phyloP scores from a whole-genome alignment of 768 basidiomycete species.

The Panaeolus papilionaceus region DNA sequence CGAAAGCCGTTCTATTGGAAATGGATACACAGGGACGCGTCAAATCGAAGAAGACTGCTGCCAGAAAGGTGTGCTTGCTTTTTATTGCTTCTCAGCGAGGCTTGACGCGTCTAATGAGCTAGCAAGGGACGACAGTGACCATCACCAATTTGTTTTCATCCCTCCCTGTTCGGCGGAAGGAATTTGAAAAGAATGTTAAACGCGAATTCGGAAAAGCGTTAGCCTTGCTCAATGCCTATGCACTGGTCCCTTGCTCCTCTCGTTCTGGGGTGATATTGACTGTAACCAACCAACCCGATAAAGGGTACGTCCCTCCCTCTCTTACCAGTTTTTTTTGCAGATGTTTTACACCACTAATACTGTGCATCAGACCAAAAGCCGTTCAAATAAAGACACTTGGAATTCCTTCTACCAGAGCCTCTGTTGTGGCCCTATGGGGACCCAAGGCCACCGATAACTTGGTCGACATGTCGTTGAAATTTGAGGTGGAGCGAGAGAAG shows the following conservation, averaged over 20 bases:
- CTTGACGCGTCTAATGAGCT: conserved; percentile 10
- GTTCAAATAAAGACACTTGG: conserved; percentile 80
- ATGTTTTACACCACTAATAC: not conserved
- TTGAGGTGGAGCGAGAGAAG: conserved; percentile 74
- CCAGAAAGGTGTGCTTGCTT: conserved; percentile 66
- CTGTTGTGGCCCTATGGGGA: conserved; percentile 85
- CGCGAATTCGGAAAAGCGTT: conserved; percentile 90
- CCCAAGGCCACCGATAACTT: conserved; percentile 78
- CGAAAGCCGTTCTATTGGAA: conserved; percentile 82
- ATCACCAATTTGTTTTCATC: conserved; percentile 77
- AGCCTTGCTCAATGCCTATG: conserved; percentile 85
- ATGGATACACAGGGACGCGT: conserved; percentile 72
- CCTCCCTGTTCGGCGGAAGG: conserved; percentile 91
- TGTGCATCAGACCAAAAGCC: conserved; percentile 56
- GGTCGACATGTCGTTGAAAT: conserved; percentile 71
- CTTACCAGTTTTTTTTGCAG: not conserved
- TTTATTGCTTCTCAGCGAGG: not conserved
- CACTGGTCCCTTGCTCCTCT: conserved; percentile 83
- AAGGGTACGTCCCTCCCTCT: conserved; percentile 60
- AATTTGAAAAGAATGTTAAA: conserved; percentile 87
- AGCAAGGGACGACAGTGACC: conserved; percentile 89
- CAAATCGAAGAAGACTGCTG: conserved; percentile 63
- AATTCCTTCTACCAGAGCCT: conserved; percentile 60
- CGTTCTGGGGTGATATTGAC: conserved; percentile 75
- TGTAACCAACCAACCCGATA: conserved; percentile 70